Evolutionary conservation across 169 alveolate species (phyloP).

Genomic region (Cryptosporidium baileyi): DNA sequence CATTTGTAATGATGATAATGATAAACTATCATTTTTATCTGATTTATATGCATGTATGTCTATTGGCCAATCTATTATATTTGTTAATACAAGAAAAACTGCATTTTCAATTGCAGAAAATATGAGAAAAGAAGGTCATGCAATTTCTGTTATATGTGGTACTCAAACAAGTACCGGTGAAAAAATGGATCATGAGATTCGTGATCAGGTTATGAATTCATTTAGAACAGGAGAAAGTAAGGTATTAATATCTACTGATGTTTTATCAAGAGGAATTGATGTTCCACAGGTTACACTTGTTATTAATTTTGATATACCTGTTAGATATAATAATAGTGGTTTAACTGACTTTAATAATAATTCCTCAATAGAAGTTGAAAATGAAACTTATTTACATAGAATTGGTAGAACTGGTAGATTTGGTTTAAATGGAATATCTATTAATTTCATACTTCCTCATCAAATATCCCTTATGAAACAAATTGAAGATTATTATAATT

Average conservation of each 20-base stretch:
- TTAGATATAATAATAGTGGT: slow-evolving; percentile 63
- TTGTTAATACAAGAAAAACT: slow-evolving; percentile 92
- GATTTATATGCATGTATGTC: slow-evolving; percentile 94
- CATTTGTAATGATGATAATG: slow-evolving; percentile 87
- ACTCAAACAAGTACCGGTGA: slow-evolving; percentile 82
- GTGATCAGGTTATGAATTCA: slow-evolving; percentile 94
- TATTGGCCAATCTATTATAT: slow-evolving; percentile 95
- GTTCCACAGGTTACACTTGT: slow-evolving; percentile 95
- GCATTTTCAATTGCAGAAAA: slow-evolving; percentile 91
- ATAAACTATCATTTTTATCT: slow-evolving; percentile 89
- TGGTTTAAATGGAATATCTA: slow-evolving; percentile 95
- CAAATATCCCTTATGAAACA: slow-evolving; percentile 36
- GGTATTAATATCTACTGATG: slow-evolving; percentile 96
- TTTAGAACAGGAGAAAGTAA: slow-evolving; percentile 91
- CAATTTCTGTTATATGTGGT: slow-evolving; percentile 87
- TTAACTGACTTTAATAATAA: slow-evolving; percentile 70
- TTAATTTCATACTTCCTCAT: slow-evolving; percentile 79
- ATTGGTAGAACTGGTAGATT: slow-evolving; percentile 98
- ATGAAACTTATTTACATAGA: slow-evolving; percentile 93
- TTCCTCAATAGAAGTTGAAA: slow-evolving; percentile 11
- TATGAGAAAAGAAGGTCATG: slow-evolving; percentile 85
- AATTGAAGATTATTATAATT: slow-evolving; percentile 35
- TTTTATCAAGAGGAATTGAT: slow-evolving; percentile 97
- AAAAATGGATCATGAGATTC: slow-evolving; percentile 91
- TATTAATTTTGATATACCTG: slow-evolving; percentile 93